phyloP scores from a whole-genome alignment of 805 yeast species.

The Hanseniaspora lindneri region DNA sequence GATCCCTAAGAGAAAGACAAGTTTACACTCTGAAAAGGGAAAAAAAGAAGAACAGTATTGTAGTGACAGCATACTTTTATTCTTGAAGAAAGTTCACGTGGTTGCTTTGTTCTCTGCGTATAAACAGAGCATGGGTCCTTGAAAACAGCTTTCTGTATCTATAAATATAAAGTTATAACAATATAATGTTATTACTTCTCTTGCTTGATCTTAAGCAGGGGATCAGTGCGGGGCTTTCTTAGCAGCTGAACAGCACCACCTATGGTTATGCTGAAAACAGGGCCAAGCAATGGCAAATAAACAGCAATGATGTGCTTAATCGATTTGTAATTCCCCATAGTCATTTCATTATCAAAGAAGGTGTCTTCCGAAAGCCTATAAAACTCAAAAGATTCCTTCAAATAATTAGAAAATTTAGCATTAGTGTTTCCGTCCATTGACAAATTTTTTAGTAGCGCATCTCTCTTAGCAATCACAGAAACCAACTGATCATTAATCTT shows the following conservation, averaged over 20 bases:
- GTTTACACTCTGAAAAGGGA: too few species aligned
- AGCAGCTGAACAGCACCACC: constrained; percentile 40
- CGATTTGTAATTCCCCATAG: constrained; percentile 88
- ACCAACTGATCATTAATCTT: constrained; percentile 5
- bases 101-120: too few species aligned
- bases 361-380: constrained; percentile 43
- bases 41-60: too few species aligned
- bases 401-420: constrained; percentile 39
- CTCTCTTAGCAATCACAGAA: constrained; percentile 2
- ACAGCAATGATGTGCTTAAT: constrained; percentile 93
- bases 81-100: too few species aligned
- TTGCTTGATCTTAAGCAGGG: neutral
- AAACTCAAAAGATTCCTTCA: constrained; percentile 41
- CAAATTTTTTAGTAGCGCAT: neutral
- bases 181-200: neutral
- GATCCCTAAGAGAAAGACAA: too few species aligned
- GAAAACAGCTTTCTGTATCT: too few species aligned
- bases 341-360: constrained; percentile 88
- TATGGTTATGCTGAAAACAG: constrained; percentile 53
- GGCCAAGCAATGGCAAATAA: constrained; percentile 81
- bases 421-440: neutral
- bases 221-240: constrained; percentile 28
- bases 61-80: too few species aligned
- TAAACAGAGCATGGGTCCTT: too few species aligned
- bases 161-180: too few species aligned